These are phyloP conservation scores for Haplographium delicatum DNA, from an alignment of 495 filamentous ascomycete species.

Conservation along the genomic window DNA sequence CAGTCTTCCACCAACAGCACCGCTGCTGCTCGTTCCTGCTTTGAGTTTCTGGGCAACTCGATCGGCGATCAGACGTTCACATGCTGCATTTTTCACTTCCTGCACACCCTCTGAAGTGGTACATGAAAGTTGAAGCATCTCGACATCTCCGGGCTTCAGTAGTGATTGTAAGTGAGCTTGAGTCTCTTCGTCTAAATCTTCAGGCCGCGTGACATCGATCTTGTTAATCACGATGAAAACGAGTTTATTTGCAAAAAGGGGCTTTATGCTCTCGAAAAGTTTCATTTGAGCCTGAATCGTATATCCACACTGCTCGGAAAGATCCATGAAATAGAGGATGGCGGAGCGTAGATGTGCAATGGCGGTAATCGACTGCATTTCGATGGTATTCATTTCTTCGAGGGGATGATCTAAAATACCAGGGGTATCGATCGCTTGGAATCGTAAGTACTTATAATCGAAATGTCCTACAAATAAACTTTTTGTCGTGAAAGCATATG, in stretches of 20 bases:
- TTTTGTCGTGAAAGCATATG: slow-evolving; percentile 98
- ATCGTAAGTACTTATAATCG: slow-evolving; percentile 96
- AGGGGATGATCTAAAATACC: slow-evolving; percentile 96
- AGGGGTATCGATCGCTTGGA: slow-evolving; percentile 76
- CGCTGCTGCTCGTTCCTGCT: slow-evolving; percentile 70
- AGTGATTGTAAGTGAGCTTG: slow-evolving; percentile 73
- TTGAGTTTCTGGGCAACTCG: slow-evolving; percentile 94
- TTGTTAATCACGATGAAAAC: slow-evolving; percentile 98
- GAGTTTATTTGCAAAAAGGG: slow-evolving; percentile 93
- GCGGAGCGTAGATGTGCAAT: slow-evolving; percentile 94
- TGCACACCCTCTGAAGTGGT: slow-evolving; percentile 93
- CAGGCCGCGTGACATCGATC: slow-evolving; percentile 83
- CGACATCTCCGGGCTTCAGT: slow-evolving; percentile 78
- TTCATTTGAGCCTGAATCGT: slow-evolving; percentile 85
- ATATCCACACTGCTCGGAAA: slow-evolving; percentile 97
- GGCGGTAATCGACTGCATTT: slow-evolving; percentile 97
- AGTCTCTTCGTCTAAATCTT: slow-evolving; percentile 79
- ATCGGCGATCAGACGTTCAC: slow-evolving; percentile 86
- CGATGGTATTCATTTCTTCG: slow-evolving; percentile 99
- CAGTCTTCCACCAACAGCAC: slow-evolving; percentile 67
- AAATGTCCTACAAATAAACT: slow-evolving; percentile 96
- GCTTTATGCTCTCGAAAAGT: slow-evolving; percentile 92
- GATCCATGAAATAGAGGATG: slow-evolving; percentile 96
- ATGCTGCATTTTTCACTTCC: slow-evolving; percentile 88
- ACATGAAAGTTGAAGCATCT: slow-evolving; percentile 87